Base-by-base conservation (phyloP, 2,329 filamentous ascomycete genomes). In the Aurifilum marmelostoma region DNA sequence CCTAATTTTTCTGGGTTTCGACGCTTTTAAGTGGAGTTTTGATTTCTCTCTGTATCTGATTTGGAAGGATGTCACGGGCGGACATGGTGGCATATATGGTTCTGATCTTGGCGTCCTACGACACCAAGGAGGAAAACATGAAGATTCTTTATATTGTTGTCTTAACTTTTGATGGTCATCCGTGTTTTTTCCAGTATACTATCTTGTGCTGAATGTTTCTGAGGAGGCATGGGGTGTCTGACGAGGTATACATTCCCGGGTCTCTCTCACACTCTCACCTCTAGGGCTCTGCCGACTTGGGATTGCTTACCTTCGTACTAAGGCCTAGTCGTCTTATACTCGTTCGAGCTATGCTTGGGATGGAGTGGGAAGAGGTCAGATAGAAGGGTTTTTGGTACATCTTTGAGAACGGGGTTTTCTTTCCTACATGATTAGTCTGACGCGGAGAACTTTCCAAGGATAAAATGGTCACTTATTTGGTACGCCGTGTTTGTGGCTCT, bases 1-100 rank as follows among this genome's bases (percentile, higher is more conserved):
- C n/a, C n/a, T n/a, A n/a, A n/a, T n/a, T 37, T 24, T 32, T 37
- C 14, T 37, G 56, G 56, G 21, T 16, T 59, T 59, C 14, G 21
- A 34, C 56, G 37, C n/a, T 59, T 29, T 59, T n/a, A 14, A 37
- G 37, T 34, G 56, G 56, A 59, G 56, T 59, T 59, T 21, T 34
- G 16, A 59, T 34, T 59, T 59, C 6, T 21, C 14, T 11, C 29
- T 59, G n/a, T 59, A 8, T 18, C 2, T 59, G 32, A 37, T 37
- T 29, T 21, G 2, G 29, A 32, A 18, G 56, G 32, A 59, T 6
- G 32, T 59, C 9, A 37, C 37, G 18, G 32, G 32, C 32, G 32
- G 56, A 37, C 37, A 37, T 29, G 56, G 1, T 37, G 14, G 11
- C n/a, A 47, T 37, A 14, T 14, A 37, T 37, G 32, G 27, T 56